These are phyloP conservation scores for Lunularia cruciata DNA, from an alignment of 225 moss, liverwort and hornwort species.

Conservation along the genomic window DNA sequence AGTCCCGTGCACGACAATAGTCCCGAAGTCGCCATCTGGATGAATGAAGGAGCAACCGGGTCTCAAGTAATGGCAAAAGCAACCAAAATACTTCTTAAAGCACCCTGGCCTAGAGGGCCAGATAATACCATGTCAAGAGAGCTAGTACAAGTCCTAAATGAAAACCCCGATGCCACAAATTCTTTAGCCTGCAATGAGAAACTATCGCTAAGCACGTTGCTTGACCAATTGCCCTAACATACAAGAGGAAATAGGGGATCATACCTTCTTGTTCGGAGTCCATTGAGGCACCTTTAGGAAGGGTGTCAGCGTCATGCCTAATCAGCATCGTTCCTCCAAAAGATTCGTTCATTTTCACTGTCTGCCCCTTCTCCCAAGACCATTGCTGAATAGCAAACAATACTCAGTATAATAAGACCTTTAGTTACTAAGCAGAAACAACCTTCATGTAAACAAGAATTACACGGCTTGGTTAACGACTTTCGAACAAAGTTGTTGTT, in stretches of 20 bases:
- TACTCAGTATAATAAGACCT: too few species aligned
- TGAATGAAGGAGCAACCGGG: neutral
- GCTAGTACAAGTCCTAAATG: too few species aligned
- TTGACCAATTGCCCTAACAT: too few species aligned
- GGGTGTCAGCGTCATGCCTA: slow-evolving; percentile 57
- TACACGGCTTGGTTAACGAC: too few species aligned
- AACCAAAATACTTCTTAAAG: neutral
- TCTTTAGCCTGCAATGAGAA: neutral
- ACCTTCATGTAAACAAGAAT: too few species aligned
- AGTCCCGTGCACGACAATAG: slow-evolving; percentile 52
- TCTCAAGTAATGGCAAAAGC: neutral
- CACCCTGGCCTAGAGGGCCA: neutral
- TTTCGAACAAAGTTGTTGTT: too few species aligned
- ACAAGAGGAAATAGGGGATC: neutral
- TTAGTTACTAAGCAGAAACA: too few species aligned
- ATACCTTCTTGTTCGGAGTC: slow-evolving; percentile 44
- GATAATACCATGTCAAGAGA: too few species aligned
- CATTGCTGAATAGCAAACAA: too few species aligned
- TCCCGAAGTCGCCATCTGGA: slow-evolving; percentile 51
- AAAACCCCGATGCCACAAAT: neutral
- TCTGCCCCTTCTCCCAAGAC: slow-evolving; percentile 98
- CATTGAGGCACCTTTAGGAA: slow-evolving; percentile 45
- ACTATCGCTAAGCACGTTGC: too few species aligned
- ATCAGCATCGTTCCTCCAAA: slow-evolving; percentile 89
- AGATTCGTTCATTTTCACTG: slow-evolving; percentile 93